Percentiles rank a stretch among this genome's conserved stretches.
Evolutionary conservation across 1,284 basidiomycete genomes (phyloP).

Genomic region (Mycena sp.): DNA sequence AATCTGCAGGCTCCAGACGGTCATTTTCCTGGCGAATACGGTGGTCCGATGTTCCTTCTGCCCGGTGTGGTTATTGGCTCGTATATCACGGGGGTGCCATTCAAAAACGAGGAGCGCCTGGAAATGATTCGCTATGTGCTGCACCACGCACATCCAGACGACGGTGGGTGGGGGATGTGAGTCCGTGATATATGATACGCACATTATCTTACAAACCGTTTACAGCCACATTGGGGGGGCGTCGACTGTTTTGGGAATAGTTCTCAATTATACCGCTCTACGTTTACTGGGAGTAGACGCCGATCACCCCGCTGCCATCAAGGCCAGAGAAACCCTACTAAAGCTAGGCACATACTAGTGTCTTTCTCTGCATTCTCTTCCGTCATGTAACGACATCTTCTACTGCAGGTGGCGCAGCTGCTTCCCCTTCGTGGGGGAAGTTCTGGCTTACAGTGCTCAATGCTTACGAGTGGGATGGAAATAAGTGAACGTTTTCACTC

Average conservation of each 20-base stretch:
- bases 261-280: conserved; percentile 89
- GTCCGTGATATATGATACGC: conserved; percentile 41
- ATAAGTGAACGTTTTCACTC: conserved; percentile 39
- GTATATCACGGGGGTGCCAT: conserved; percentile 82
- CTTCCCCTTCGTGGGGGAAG: conserved; percentile 94
- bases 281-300: conserved; percentile 86
- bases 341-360: conserved; percentile 64
- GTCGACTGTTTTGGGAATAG: conserved; percentile 95
- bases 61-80: conserved; percentile 94
- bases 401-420: conserved; percentile 80
- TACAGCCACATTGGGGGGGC: conserved; percentile 91
- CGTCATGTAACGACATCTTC: too few species aligned
- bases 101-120: conserved; percentile 82
- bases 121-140: conserved; percentile 94
- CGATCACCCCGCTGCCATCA: conserved; percentile 83
- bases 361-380: neutral
- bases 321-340: conserved; percentile 81
- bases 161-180: conserved; percentile 96
- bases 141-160: conserved; percentile 75
- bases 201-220: conserved; percentile 3
- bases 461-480: conserved; percentile 92
- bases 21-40: conserved; percentile 84
- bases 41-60: conserved; percentile 93
- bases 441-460: conserved; percentile 95
- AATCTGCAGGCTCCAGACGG: conserved; percentile 91